Conservation (phyloP, 2,329 filamentous ascomycete species). For the Aspergillus sclerotialis region DNA sequence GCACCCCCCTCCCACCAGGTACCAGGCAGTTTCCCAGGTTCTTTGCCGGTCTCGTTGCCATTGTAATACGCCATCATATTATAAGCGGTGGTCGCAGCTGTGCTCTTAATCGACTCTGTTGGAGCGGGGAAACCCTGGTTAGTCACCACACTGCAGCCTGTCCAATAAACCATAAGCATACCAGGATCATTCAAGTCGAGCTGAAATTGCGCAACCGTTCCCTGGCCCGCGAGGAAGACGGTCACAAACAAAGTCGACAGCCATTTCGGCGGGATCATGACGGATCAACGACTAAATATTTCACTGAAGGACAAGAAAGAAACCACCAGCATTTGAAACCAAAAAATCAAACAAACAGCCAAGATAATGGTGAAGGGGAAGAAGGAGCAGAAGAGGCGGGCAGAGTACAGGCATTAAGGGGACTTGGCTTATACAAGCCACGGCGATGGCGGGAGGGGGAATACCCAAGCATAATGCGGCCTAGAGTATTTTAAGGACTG, state of each 20-base stretch:
- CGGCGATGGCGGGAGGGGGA: no score
- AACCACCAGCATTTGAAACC: no score
- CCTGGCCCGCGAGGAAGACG: conserved; percentile 6
- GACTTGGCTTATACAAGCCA: no score
- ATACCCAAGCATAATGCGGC: no score
- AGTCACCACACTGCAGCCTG: background rate
- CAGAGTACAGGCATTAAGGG: no score
- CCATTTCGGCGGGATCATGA: conserved; percentile 3
- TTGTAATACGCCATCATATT: conserved; percentile 35
- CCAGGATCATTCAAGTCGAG: conserved; percentile 16
- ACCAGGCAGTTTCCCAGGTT: conserved; percentile 33
- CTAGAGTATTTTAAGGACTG: no score
- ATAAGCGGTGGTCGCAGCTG: conserved; percentile 28
- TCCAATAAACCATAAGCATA: conserved; percentile 3
- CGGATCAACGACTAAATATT: background rate
- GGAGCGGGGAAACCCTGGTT: background rate
- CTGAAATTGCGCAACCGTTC: conserved; percentile 8
- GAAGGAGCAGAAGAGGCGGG: no score
- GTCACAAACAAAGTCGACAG: conserved; percentile 6
- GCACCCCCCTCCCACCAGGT: conserved; percentile 64
- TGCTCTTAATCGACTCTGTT: conserved; percentile 26
- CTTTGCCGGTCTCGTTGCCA: conserved; percentile 28
- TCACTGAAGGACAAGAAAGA: no score
- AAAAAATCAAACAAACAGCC: no score
- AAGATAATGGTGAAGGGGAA: no score